Percentiles rank a stretch among this genome's conserved stretches.
These are phyloP conservation scores for Aspergillus affinis DNA, from an alignment of 495 filamentous ascomycete genomes.

Conservation along the genomic window DNA sequence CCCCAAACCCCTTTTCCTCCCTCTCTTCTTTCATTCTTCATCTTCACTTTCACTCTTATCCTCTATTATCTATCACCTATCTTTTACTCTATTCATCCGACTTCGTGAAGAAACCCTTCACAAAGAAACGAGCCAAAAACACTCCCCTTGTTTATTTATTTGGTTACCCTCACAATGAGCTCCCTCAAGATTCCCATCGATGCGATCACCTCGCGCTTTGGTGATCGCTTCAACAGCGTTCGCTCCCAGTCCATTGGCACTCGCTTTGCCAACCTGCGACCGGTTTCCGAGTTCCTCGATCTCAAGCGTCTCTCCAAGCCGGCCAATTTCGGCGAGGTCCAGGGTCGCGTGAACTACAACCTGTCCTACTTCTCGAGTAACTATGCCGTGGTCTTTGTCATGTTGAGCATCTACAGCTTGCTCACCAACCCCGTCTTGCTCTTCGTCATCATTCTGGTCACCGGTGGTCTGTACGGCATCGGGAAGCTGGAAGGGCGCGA, in stretches of 20 bases:
- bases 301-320: slow-evolving; percentile 94
- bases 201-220: slow-evolving; percentile 82
- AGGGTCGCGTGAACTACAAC: slow-evolving; percentile 97
- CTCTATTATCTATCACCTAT: slow-evolving; percentile 1
- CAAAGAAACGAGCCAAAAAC: background rate
- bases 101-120: no score
- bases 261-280: slow-evolving; percentile 90
- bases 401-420: slow-evolving; percentile 93
- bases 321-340: slow-evolving; percentile 82
- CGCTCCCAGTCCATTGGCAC: slow-evolving; percentile 71
- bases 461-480: slow-evolving; percentile 84
- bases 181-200: slow-evolving; percentile 90
- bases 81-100: slow-evolving; percentile 10
- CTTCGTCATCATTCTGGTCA: slow-evolving; percentile 87
- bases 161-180: slow-evolving; percentile 60
- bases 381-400: slow-evolving; percentile 88
- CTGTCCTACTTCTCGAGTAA: slow-evolving; percentile 97
- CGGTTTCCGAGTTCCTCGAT: slow-evolving; percentile 91
- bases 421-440: slow-evolving; percentile 79
- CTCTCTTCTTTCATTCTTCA: slow-evolving; percentile 8
- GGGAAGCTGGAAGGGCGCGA: slow-evolving; percentile 83
- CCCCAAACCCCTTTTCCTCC: slow-evolving; percentile 11
- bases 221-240: slow-evolving; percentile 73
- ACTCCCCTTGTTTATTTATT: slow-evolving; percentile 9
- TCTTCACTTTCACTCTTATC: background rate